Percentiles rank a stretch among this genome's conserved stretches.
Evolutionary conservation across 2,329 filamentous ascomycete genomes (phyloP).

Genomic region (Clonostachys byssicola): DNA sequence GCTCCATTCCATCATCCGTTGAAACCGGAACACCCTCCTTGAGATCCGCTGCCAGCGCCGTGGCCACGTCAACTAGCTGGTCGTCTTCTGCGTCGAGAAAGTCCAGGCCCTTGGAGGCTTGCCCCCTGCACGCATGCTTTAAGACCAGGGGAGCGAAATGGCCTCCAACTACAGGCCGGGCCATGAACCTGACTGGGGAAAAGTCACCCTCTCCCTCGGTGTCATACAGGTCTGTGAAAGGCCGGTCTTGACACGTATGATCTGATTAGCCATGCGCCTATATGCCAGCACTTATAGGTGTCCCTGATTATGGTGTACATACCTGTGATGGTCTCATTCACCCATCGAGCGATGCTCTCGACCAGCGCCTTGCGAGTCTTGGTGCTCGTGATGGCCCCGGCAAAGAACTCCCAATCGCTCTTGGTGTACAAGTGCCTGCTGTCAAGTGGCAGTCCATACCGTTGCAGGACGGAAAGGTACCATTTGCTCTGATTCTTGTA

Average conservation of each 20-base stretch:
- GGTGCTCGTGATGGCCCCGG: slow-evolving; percentile 71
- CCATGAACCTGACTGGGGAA: slow-evolving; percentile 72
- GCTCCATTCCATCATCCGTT: not conserved
- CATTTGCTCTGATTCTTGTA: slow-evolving; percentile 78
- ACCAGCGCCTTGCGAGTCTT: slow-evolving; percentile 68
- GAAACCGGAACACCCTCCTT: not conserved
- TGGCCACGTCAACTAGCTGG: too few relatives aligned
- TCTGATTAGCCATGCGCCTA: not conserved
- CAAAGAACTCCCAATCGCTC: slow-evolving; percentile 89
- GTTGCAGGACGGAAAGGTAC: slow-evolving; percentile 76
- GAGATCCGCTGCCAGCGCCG: not conserved
- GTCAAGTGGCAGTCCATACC: slow-evolving; percentile 79
- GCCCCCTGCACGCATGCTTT: slow-evolving; percentile 72
- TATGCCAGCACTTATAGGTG: not conserved
- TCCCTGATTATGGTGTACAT: slow-evolving; percentile 12
- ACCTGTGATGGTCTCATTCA: slow-evolving; percentile 75
- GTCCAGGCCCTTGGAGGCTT: slow-evolving; percentile 52
- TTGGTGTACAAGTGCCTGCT: slow-evolving; percentile 81
- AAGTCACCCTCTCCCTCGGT: slow-evolving; percentile 75
- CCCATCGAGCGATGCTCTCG: slow-evolving; percentile 70
- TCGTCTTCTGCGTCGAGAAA: slow-evolving; percentile 34
- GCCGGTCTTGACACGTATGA: slow-evolving; percentile 44
- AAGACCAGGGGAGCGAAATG: slow-evolving; percentile 85
- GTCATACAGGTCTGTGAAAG: slow-evolving; percentile 78
- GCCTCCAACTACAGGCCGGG: slow-evolving; percentile 77